A percentile compares a stretch with the other conserved stretches of the same genome.
phyloP scores from a whole-genome alignment of 169 alveolate genomes.

The Eimeria acervulina region DNA sequence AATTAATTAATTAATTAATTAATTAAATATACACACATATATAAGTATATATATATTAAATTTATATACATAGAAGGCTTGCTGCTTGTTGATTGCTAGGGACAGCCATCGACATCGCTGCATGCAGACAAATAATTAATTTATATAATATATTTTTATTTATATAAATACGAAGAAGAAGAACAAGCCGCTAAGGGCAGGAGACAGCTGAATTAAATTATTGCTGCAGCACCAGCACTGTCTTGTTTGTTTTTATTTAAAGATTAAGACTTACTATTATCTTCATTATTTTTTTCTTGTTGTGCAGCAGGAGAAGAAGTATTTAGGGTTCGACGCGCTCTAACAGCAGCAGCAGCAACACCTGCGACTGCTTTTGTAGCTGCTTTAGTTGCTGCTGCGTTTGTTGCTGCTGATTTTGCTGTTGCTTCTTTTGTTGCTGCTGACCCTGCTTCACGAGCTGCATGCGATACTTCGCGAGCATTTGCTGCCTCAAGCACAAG shows the following conservation, averaged over 20 bases:
- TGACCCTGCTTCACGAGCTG: not conserved
- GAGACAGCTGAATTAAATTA: not conserved
- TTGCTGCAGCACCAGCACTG: not conserved
- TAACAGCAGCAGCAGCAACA: not conserved
- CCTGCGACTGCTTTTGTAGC: not conserved
- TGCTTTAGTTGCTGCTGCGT: not conserved
- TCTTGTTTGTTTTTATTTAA: not conserved
- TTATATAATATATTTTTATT: not conserved
- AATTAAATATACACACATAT: not conserved
- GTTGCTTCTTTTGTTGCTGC: not conserved
- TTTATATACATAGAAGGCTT: not conserved
- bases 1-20: not conserved
- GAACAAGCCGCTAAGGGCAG: not conserved
- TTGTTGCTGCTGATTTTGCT: not conserved
- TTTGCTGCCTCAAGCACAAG: not conserved
- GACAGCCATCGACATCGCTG: not conserved
- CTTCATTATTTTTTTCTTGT: no score
- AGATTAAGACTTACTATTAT: no score
- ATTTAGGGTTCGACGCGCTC: no score
- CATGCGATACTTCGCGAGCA: not conserved
- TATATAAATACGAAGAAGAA: not conserved
- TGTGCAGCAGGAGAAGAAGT: no score
- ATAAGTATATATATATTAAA: not conserved
- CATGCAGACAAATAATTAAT: not conserved
- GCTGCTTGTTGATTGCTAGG: no score